Conservation (phyloP, 148 eudicot species). For the Fallopia convolvulus region DNA sequence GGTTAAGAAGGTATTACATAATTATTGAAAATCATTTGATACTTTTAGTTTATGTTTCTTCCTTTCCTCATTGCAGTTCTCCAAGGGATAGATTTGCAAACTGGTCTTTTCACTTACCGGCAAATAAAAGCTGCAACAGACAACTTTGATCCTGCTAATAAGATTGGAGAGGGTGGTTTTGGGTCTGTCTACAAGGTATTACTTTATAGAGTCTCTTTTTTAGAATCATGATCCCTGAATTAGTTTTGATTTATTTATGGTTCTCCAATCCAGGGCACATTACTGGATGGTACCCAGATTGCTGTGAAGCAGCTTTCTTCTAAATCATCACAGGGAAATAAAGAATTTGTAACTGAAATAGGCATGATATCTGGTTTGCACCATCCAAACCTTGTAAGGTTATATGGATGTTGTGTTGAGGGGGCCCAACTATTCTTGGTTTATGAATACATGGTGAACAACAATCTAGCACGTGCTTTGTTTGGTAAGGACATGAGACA, state of each 20-base stretch:
- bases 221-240: background rate
- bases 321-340: conserved; percentile 37
- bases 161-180: conserved; percentile 71
- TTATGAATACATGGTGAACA: conserved; percentile 45
- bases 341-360: conserved; percentile 39
- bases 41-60: background rate
- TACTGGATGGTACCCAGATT: conserved; percentile 32
- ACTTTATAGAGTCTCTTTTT: background rate
- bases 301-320: conserved; percentile 47
- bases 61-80: conserved; percentile 25
- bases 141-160: conserved; percentile 41
- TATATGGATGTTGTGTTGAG: conserved; percentile 45
- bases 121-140: conserved; percentile 64
- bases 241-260: background rate
- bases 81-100: conserved; percentile 41
- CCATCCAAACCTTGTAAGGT: conserved; percentile 39
- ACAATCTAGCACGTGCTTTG: conserved; percentile 31
- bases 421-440: conserved; percentile 30
- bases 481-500: conserved; percentile 21
- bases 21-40: background rate
- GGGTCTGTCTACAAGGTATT: conserved; percentile 64
- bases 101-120: conserved; percentile 49
- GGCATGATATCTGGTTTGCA: conserved; percentile 41
- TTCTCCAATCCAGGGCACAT: conserved; percentile 24
- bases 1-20: too few species aligned